A percentile compares a stretch with the other conserved stretches of the same genome.
These are phyloP conservation scores for Gossypium mustelinum DNA, from an alignment of 345 rosid genomes.

Conservation along the genomic window DNA sequence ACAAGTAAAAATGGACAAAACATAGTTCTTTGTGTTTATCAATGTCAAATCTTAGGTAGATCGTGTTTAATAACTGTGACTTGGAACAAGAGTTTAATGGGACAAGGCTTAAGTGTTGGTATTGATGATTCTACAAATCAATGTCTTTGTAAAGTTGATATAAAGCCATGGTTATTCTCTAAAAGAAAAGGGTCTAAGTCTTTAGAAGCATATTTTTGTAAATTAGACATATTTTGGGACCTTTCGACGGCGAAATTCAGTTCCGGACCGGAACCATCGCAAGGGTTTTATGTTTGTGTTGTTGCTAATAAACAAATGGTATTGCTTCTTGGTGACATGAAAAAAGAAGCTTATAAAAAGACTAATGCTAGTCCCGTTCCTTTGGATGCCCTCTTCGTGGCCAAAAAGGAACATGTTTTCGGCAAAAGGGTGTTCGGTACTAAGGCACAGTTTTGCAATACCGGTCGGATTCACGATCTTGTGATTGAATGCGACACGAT, in stretches of 20 bases:
- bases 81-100: constrained; percentile 93
- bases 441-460: constrained; percentile 63
- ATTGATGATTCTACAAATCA: constrained; percentile 72
- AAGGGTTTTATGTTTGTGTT: constrained; percentile 73
- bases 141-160: constrained; percentile 83
- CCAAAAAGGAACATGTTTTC: constrained; percentile 77
- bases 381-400: constrained; percentile 47
- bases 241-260: constrained; percentile 77
- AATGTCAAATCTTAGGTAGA: constrained; percentile 59
- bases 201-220: constrained; percentile 62
- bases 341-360: constrained; percentile 81
- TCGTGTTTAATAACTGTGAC: constrained; percentile 66
- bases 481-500: constrained; percentile 61
- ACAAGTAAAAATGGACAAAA: constrained; percentile 63
- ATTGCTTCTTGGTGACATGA: constrained; percentile 87
- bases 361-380: constrained; percentile 39
- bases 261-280: constrained; percentile 81
- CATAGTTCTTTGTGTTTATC: constrained; percentile 68
- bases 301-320: constrained; percentile 67
- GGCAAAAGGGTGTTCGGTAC: constrained; percentile 68
- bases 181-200: constrained; percentile 86
- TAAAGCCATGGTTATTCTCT: constrained; percentile 91
- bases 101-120: constrained; percentile 73
- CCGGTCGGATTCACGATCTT: constrained; percentile 61
- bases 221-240: constrained; percentile 80